Conservation (phyloP, 2,329 filamentous ascomycete species). For the Colletotrichum trifolii region DNA sequence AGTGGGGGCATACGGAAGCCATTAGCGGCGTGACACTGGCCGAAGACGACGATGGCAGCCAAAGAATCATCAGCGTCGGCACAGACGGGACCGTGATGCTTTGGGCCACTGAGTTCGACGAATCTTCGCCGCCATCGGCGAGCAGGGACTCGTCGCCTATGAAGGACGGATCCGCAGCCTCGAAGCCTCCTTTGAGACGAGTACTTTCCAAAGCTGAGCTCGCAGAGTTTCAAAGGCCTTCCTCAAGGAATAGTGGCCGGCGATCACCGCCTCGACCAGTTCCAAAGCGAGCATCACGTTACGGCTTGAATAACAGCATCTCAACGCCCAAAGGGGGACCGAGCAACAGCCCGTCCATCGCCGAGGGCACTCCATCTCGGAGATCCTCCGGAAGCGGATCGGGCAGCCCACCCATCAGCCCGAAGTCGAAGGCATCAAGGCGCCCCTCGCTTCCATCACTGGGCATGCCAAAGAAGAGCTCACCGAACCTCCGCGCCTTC, state of each 20-base stretch:
- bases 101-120: conserved; percentile 70
- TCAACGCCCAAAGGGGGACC: conserved; percentile 52
- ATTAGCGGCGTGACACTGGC: conserved; percentile 86
- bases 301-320: conserved; percentile 52
- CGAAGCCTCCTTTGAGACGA: conserved; percentile 80
- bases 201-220: conserved; percentile 90
- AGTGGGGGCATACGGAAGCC: conserved; percentile 95
- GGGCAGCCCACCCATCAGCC: conserved; percentile 62
- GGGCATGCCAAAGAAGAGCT: conserved; percentile 60
- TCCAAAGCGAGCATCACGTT: conserved; percentile 65
- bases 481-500: conserved; percentile 60
- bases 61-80: conserved; percentile 77
- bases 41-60: conserved; percentile 65
- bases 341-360: conserved; percentile 55
- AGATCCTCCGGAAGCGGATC: conserved; percentile 57
- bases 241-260: conserved; percentile 57
- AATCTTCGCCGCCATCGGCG: conserved; percentile 52
- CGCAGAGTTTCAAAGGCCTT: conserved; percentile 76
- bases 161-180: conserved; percentile 61
- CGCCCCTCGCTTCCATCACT: conserved; percentile 67
- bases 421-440: conserved; percentile 57
- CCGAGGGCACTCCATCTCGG: conserved; percentile 60
- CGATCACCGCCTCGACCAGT: conserved; percentile 67
- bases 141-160: conserved; percentile 66
- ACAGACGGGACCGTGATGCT: conserved; percentile 87